A percentile compares a stretch with the other conserved stretches of the same genome.
These are phyloP conservation scores for Vitis rupestris DNA, from an alignment of 164 flowering plant genomes.

Conservation along the genomic window DNA sequence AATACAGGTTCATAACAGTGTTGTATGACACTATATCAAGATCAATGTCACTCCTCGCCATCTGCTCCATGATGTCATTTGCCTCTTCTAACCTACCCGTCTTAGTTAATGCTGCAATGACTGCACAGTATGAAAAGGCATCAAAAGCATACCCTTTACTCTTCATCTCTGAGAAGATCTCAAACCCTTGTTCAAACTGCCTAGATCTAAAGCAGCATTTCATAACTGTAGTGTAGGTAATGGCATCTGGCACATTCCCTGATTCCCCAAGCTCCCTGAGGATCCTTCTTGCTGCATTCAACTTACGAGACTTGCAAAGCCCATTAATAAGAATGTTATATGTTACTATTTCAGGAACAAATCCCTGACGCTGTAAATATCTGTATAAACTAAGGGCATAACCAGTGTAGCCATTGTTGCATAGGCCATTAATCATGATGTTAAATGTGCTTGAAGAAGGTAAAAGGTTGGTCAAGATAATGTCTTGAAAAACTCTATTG, in stretches of 20 bases:
- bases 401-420: slow-evolving; percentile 49
- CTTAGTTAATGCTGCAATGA: slow-evolving; percentile 57
- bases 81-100: slow-evolving; percentile 55
- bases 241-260: slow-evolving; percentile 56
- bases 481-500: slow-evolving; percentile 43
- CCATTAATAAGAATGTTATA: slow-evolving; percentile 84
- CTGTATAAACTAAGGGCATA: slow-evolving; percentile 71
- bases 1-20: slow-evolving; percentile 57
- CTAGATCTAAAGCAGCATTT: slow-evolving; percentile 58
- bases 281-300: slow-evolving; percentile 41
- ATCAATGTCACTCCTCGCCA: slow-evolving; percentile 46
- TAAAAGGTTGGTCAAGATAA: slow-evolving; percentile 25
- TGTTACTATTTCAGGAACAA: slow-evolving; percentile 49
- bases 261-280: slow-evolving; percentile 53
- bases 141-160: slow-evolving; percentile 68
- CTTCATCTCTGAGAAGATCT: slow-evolving; percentile 63
- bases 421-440: slow-evolving; percentile 76
- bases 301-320: slow-evolving; percentile 58
- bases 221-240: slow-evolving; percentile 78
- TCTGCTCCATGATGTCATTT: slow-evolving; percentile 39
- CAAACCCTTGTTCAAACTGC: slow-evolving; percentile 52
- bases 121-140: slow-evolving; percentile 70
- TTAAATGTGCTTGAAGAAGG: slow-evolving; percentile 55
- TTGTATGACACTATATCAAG: slow-evolving; percentile 73
- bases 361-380: slow-evolving; percentile 48